Evolutionary conservation across 2,329 filamentous ascomycete genomes (phyloP).

Genomic region (Biscogniauxia sp.): DNA sequence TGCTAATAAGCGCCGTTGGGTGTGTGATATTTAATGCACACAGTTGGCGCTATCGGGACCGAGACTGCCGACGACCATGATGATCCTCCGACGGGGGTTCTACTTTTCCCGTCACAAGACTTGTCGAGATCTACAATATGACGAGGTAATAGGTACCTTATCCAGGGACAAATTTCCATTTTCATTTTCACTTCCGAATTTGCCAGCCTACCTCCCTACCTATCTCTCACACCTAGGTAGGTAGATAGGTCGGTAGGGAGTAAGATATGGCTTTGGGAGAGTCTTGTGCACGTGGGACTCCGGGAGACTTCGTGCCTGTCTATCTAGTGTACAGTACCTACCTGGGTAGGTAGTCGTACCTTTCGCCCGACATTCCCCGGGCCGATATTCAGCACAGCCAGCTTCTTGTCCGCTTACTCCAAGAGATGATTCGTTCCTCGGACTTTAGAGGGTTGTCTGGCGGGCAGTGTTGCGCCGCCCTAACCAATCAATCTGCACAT

Average conservation of each 20-base stretch:
- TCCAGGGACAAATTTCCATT: not conserved
- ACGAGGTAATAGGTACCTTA: not conserved
- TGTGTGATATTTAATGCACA: not conserved
- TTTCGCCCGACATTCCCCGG: not conserved
- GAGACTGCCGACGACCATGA: not conserved
- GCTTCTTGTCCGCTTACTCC: not conserved
- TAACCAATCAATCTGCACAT: slow-evolving; percentile 2
- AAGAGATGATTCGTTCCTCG: not conserved
- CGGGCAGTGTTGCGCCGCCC: slow-evolving; percentile 1
- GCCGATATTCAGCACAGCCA: not conserved
- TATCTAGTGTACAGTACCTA: too few relatives aligned
- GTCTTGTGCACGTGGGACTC: not conserved
- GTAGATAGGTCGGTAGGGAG: too few relatives aligned
- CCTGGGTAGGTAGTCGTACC: not conserved
- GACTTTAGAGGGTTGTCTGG: not conserved
- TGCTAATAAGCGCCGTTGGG: not conserved
- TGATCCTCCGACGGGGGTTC: not conserved
- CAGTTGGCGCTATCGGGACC: not conserved
- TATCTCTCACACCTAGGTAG: too few relatives aligned
- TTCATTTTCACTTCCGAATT: too few relatives aligned
- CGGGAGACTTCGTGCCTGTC: not conserved
- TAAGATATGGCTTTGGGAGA: not conserved
- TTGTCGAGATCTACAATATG: not conserved
- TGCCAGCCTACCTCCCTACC: not conserved
- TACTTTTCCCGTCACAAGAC: not conserved